A percentile compares a stretch with the other conserved stretches of the same genome.
phyloP scores from a whole-genome alignment of 139 green algal species.

The Chlorella sorokiniana region DNA sequence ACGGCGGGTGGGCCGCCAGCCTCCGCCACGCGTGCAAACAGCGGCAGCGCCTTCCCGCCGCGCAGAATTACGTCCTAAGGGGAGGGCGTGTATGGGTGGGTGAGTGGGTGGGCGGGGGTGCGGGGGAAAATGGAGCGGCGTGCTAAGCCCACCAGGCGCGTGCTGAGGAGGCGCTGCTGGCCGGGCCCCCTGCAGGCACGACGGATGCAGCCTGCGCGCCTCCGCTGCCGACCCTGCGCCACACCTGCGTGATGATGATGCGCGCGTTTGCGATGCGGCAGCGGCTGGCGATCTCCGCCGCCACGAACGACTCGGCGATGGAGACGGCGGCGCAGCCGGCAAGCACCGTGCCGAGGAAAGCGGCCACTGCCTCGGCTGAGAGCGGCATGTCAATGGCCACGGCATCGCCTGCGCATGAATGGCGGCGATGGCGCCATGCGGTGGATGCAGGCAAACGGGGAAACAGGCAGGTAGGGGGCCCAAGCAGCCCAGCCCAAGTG shows the following conservation, averaged over 20 bases:
- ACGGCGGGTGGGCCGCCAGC: conserved; percentile 39
- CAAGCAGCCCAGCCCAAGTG: neutral
- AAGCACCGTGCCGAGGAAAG: conserved; percentile 89
- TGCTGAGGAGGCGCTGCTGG: no score
- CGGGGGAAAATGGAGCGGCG: no score
- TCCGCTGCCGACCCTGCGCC: neutral
- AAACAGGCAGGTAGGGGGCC: neutral
- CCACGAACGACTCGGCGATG: conserved; percentile 88
- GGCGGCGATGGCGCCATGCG: neutral
- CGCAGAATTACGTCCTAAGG: conserved; percentile 79
- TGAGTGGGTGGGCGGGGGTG: no score
- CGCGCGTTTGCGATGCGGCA: conserved; percentile 70
- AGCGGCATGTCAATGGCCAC: conserved; percentile 88
- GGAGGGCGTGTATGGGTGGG: neutral
- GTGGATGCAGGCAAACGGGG: neutral
- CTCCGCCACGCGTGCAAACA: conserved; percentile 73
- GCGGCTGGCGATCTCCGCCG: conserved; percentile 73
- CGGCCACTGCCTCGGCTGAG: conserved; percentile 61
- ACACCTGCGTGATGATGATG: conserved; percentile 85
- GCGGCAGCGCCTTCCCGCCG: conserved; percentile 70
- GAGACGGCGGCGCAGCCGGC: conserved; percentile 80
- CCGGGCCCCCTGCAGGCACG: no score
- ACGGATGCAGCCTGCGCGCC: neutral
- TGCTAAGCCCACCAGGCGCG: no score
- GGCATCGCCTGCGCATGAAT: conserved; percentile 57